Base-by-base conservation (phyloP, 2,329 filamentous ascomycete genomes). In the Dothideomycetes sp. region DNA sequence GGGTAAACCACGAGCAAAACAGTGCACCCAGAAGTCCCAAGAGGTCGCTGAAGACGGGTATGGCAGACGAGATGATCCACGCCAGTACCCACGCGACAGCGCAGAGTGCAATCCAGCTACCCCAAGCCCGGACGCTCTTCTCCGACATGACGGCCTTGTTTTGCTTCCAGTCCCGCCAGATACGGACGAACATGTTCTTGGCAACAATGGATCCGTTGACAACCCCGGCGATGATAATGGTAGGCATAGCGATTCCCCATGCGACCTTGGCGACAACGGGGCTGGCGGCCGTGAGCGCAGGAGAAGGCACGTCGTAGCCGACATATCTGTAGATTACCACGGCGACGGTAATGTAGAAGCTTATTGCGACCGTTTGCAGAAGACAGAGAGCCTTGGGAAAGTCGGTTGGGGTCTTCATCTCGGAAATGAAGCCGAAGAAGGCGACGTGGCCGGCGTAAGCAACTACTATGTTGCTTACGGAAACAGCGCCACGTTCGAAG, bases 171-270 rank as follows among this genome's bases (percentile, higher is more conserved):
- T 27, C 22, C n/a, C 67, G 61, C 62, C 79, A 81, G 15, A 80
- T 52, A 15, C 77, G 69, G 2, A 74, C 61, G 51, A 81, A 84
- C 42, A 82, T 63, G 49, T 79, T 79, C 52, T 81, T 81, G 40
- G 68, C 68, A 2, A 76, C 77, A 2, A 84, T 73, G 43, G 79
- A 74, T 10, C 73, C 78, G 52, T 81, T 79, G 46, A 85, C 79
- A 5, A 83, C 78, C 38, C 80, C 81, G 0, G 79, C 77, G 36
- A 85, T 74, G 35, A 84, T 64, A 42, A 84, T 84, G 2, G 81
- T 84, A 11, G 79, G 79, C 2, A 80, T 66, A 0, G 80, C 80
- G 43, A 84, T 64, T 17, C 77, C 79, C 59, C 77, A 84, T n/a
- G 79, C 77, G n/a, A 79, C 60, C 55, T 81, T 82, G 30, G 69